phyloP scores from a whole-genome alignment of 1,284 basidiomycete genomes.

The Porogramme epimiltina region DNA sequence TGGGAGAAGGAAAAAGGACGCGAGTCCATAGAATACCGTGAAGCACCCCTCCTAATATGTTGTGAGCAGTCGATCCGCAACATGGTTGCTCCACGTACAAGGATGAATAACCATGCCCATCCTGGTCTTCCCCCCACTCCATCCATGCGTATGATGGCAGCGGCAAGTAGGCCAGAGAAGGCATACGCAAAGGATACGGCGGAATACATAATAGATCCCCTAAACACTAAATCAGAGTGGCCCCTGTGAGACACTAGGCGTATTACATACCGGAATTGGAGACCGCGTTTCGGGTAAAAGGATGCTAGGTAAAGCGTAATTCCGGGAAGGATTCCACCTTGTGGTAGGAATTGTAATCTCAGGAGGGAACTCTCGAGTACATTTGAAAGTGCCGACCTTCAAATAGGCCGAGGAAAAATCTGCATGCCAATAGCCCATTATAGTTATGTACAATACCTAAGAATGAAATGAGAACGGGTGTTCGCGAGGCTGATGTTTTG shows the following conservation, averaged over 20 bases:
- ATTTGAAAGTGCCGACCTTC: no score
- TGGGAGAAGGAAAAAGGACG: constrained; percentile 41
- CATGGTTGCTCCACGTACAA: constrained; percentile 39
- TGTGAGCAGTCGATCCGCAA: constrained; percentile 43
- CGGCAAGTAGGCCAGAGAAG: constrained; percentile 63
- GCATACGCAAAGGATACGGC: constrained; percentile 57
- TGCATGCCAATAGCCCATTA: constrained; percentile 52
- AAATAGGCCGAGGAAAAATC: constrained; percentile 66
- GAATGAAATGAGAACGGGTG: constrained; percentile 40
- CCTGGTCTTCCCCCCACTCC: constrained; percentile 47
- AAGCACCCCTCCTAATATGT: constrained; percentile 42
- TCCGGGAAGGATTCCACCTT: constrained; percentile 62
- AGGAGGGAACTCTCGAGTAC: no score
- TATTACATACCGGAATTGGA: constrained; percentile 50
- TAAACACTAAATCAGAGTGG: constrained; percentile 19
- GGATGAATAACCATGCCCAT: constrained; percentile 68
- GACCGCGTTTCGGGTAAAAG: constrained; percentile 59
- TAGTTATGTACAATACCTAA: constrained; percentile 56
- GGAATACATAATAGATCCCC: constrained; percentile 57
- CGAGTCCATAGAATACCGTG: constrained; percentile 39
- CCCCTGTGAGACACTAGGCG: not conserved
- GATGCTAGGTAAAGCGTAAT: constrained; percentile 55
- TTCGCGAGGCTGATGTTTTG: not conserved
- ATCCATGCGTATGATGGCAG: constrained; percentile 55
- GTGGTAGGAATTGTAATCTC: no score